Evolutionary conservation across 208 protist genomes (phyloP), one percentile per base, ranked within the genome.

Genomic region (Wallacemonas collosoma): DNA sequence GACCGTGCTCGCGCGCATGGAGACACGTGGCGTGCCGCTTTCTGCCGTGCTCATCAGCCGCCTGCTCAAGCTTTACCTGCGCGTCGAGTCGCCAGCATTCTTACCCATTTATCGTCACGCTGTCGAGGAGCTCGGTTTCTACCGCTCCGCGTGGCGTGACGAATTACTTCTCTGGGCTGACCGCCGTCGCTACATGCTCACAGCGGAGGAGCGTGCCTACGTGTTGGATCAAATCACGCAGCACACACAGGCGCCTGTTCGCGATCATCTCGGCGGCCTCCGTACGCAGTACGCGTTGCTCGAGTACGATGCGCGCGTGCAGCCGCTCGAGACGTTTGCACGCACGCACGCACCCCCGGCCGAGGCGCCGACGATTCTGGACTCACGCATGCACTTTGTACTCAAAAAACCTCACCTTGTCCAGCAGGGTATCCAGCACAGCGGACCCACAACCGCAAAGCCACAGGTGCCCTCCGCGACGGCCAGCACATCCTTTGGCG

Each of bases 151-250:
- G 40, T 95, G 90, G 87, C 78, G 90, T 0, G 84, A 91, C 38
- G 81, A 90, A 41, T 72, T 95, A 12, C 44, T 95, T 7, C 73
- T 93, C 26, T 95, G 90, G 87, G 90, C 90, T 2, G 87, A 95
- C 55, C 90, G 90, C n/a, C 87, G 87, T 17, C 87, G 90, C 41
- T 95, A 95, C 79, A 71, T 80, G n/a, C 79, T 95, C 43, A 75
- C 82, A 5, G 41, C 43, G 8, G 80, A 82, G 36, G 79, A 95
- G 6, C 80, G 90, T 0, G 75, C 54, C 35, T 95, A 82, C 72
- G 82, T 95, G 51, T 62, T 95, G n/a, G 65, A 80, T 14, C 79
- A 95, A 72, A 68, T 90, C 66, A 43, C 73, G n/a, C 7, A 50
- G 38, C 67, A 43, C 48, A 71, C 62, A 2, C 35, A 45, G 2